These are phyloP conservation scores for Helianthus annuus DNA, from an alignment of 129 eudicot species.

Conservation along the genomic window HanXRQr2.0-SUNRISE NC_035447.2:79540989-79541488, in stretches of 20 bases:
- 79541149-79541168: slow-evolving; percentile 22
- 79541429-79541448: no score
- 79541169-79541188: slow-evolving; percentile 28
- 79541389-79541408: no score
- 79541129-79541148: slow-evolving; percentile 8
- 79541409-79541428: no score
- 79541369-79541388: no score
- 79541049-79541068: slow-evolving; percentile 14
- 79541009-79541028: slow-evolving; percentile 29
- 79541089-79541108: slow-evolving; percentile 21
- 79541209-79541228: slow-evolving; percentile 5
- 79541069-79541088: slow-evolving; percentile 14
- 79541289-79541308: not conserved
- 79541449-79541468: no score
- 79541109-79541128: slow-evolving; percentile 12
- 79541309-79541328: no score
- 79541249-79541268: slow-evolving; percentile 3
- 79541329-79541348: not conserved
- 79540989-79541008: slow-evolving; percentile 10
- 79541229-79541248: slow-evolving; percentile 7
- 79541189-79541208: slow-evolving; percentile 18
- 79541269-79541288: not conserved
- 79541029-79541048: slow-evolving; percentile 27
- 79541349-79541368: no score
- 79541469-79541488: no score